A percentile compares a stretch with the other conserved stretches of the same genome.
Evolutionary conservation across 768 basidiomycete species (phyloP).

Genomic region (Chalciporus chontae): DNA sequence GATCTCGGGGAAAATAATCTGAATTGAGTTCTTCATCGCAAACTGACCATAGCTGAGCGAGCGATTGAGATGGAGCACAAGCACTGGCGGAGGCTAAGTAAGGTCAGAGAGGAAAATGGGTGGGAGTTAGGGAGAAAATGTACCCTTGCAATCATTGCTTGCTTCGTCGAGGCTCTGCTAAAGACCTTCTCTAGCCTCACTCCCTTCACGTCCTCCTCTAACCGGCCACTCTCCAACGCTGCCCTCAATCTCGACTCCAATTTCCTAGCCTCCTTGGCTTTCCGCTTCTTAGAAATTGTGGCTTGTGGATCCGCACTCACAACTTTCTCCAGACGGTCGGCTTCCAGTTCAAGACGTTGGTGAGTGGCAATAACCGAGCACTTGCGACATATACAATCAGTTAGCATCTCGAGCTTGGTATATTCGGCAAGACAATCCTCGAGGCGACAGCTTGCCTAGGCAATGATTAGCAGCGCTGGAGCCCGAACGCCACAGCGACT

Average conservation of each 20-base stretch:
- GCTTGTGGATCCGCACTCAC: slow-evolving; percentile 37
- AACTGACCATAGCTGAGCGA: slow-evolving; percentile 77
- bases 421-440: slow-evolving; percentile 88
- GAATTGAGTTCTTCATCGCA: slow-evolving; percentile 81
- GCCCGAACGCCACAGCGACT: slow-evolving; percentile 28
- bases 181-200: slow-evolving; percentile 75
- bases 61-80: slow-evolving; percentile 88
- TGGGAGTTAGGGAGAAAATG: slow-evolving; percentile 8
- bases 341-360: slow-evolving; percentile 57
- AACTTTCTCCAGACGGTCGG: slow-evolving; percentile 47
- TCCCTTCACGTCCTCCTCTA: slow-evolving; percentile 83
- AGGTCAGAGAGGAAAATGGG: slow-evolving; percentile 15
- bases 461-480: slow-evolving; percentile 8
- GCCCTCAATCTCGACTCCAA: slow-evolving; percentile 58
- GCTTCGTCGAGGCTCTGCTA: slow-evolving; percentile 77
- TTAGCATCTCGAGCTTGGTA: slow-evolving; percentile 81
- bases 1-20: slow-evolving; percentile 78
- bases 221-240: slow-evolving; percentile 67
- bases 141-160: slow-evolving; percentile 89
- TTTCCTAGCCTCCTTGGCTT: slow-evolving; percentile 66
- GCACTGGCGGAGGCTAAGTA: slow-evolving; percentile 74
- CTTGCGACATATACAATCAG: slow-evolving; percentile 90
- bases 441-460: slow-evolving; percentile 60
- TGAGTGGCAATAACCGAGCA: slow-evolving; percentile 85
- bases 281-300: slow-evolving; percentile 70